These are phyloP conservation scores for Backusella tarrabulga DNA, from an alignment of 192 early-diverging fungal species.

Conservation along the genomic window DNA sequence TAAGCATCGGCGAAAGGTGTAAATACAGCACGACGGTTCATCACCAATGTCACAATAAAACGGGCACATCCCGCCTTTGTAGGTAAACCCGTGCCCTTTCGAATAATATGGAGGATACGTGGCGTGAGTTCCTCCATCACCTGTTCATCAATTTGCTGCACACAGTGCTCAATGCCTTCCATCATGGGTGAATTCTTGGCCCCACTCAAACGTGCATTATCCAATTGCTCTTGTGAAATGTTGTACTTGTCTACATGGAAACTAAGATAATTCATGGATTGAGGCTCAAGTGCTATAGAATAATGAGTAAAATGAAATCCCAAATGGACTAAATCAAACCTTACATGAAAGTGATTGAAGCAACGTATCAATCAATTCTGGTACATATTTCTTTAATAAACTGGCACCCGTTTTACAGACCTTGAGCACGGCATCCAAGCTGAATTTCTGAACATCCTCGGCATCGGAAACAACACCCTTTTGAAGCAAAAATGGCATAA, in stretches of 20 bases:
- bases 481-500: constrained; percentile 84
- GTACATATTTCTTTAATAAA: constrained; percentile 71
- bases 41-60: constrained; percentile 75
- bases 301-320: background rate
- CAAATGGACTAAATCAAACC: background rate
- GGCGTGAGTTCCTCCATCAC: constrained; percentile 69
- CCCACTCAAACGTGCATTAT: constrained; percentile 75
- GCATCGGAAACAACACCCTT: constrained; percentile 76
- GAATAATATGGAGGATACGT: constrained; percentile 65
- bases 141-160: constrained; percentile 73
- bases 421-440: constrained; percentile 76
- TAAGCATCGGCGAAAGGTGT: constrained; percentile 67
- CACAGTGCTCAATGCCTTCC: constrained; percentile 80
- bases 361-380: constrained; percentile 73
- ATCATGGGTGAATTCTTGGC: constrained; percentile 92
- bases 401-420: constrained; percentile 76
- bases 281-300: constrained; percentile 38
- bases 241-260: constrained; percentile 88
- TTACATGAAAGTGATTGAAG: constrained; percentile 80
- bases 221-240: constrained; percentile 85
- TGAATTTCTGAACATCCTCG: constrained; percentile 86
- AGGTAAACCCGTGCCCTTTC: constrained; percentile 85
- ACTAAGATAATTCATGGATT: constrained; percentile 77
- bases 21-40: constrained; percentile 64
- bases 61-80: constrained; percentile 90